Evolutionary conservation across 2,329 filamentous ascomycete genomes (phyloP), one percentile per base, ranked within the genome.

Genomic region (Monosporascus sp.): DNA sequence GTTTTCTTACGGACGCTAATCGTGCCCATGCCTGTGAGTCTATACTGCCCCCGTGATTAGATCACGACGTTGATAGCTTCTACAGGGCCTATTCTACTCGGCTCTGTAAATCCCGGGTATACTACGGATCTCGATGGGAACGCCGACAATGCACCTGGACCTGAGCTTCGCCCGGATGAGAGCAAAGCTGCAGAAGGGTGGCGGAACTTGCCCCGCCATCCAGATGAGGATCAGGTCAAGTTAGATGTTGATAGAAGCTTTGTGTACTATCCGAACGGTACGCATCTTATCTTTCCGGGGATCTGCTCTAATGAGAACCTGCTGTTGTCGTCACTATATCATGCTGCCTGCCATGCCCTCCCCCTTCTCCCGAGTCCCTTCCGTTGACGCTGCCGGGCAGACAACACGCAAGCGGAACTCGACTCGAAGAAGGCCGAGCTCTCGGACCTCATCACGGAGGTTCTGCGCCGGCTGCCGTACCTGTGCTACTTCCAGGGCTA

Each of bases 401-500:
- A 87, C 70, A 79, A 86, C 65, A 83, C 86, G 11, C 80, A 87
- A 31, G 76, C 81, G 58, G 85, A 93, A 60, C 79, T 95, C 53
- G 77, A 83, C 47, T 70, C 70, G 44, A 87, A 88, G 66, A 97
- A 94, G 67, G 68, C 78, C 51, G 85, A 94, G 65, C 81, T 99
- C 2, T 93, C 86, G 7, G 75, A 84, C 58, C 78, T 99, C 49
- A 97, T 99, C 64, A 82, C 83, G 50, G 81, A 88, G 59, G 84
- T 95, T 15, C 81, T 99, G 46, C 87, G 95, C 51, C 82, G 82
- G 37, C 81, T 95, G 64, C 91, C 92, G 17, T 86, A 87, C 68
- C 82, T 99, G 37, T 91, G 86, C 75, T 99, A 99, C 74, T 99
- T 99, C 71, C 94, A 99, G 74, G 94, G 94, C 68, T 99, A 95